Conservation (phyloP, 2,329 filamentous ascomycete genomes). For the Fonsecaea nubica region DNA sequence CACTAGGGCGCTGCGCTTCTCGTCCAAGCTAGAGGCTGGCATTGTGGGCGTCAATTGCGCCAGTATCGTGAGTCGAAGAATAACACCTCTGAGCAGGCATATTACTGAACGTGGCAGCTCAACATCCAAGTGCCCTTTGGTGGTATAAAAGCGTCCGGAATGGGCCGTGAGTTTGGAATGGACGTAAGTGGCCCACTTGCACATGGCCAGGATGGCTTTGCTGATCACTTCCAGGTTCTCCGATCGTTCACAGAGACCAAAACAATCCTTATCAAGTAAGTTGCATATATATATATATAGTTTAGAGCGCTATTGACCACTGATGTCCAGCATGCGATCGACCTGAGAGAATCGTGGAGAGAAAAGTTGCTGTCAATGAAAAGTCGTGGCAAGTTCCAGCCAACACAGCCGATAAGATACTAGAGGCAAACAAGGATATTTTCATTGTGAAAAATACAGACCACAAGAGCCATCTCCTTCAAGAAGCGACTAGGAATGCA, state of each 20-base stretch:
- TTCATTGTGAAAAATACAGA: too few relatives aligned
- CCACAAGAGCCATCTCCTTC: too few relatives aligned
- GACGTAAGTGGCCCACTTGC: background rate
- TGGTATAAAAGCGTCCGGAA: constrained; percentile 54
- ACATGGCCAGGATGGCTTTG: background rate
- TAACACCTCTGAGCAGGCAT: background rate
- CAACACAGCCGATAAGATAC: too few relatives aligned
- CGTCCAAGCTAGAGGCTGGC: constrained; percentile 49
- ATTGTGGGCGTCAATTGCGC: constrained; percentile 55
- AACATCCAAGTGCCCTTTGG: constrained; percentile 50
- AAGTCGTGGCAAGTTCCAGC: too few relatives aligned
- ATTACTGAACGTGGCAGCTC: constrained; percentile 40
- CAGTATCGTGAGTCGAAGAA: constrained; percentile 31
- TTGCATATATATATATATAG: background rate
- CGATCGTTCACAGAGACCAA: constrained; percentile 48
- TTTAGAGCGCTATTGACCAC: background rate
- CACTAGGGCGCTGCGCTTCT: constrained; percentile 48
- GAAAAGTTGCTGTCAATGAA: too few relatives aligned
- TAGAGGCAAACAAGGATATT: too few relatives aligned
- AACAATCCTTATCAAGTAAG: constrained; percentile 34
- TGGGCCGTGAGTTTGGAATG: constrained; percentile 57
- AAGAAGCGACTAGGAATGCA: too few relatives aligned
- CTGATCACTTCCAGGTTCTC: constrained; percentile 40
- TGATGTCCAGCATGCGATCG: background rate
- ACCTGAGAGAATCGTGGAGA: background rate